A percentile compares a stretch with the other conserved stretches of the same genome.
Evolutionary conservation across 768 basidiomycete genomes (phyloP).

Genomic region (Grammothele lineata): DNA sequence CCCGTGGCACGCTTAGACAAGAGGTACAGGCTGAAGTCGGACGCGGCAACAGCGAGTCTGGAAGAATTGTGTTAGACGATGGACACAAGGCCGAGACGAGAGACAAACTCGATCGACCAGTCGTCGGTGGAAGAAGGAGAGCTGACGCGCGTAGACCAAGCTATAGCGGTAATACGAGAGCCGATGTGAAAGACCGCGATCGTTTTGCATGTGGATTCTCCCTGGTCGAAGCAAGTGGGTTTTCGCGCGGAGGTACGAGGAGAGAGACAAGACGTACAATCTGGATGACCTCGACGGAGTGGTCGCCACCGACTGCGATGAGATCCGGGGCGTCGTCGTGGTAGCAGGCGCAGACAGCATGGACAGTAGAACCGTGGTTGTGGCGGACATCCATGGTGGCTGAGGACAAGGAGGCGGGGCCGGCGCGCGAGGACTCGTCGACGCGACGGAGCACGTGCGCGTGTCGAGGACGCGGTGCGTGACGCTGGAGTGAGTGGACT

Average conservation of each 20-base stretch:
- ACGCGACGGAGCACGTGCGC: constrained; percentile 10
- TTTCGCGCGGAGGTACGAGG: background rate
- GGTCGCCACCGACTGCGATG: constrained; percentile 68
- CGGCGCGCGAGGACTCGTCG: background rate
- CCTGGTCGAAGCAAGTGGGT: constrained; percentile 27
- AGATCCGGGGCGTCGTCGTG: constrained; percentile 64
- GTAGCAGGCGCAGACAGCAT: constrained; percentile 59
- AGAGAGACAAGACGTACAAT: constrained; percentile 42
- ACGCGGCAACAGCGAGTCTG: constrained; percentile 65
- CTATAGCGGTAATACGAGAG: constrained; percentile 63
- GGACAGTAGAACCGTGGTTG: constrained; percentile 56
- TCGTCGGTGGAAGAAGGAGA: constrained; percentile 62
- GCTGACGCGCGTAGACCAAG: constrained; percentile 69
- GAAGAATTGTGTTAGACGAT: background rate
- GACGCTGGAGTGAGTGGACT: no score
- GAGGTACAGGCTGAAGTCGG: constrained; percentile 67
- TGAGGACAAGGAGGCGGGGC: background rate
- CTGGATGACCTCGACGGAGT: constrained; percentile 65
- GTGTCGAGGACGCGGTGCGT: no score
- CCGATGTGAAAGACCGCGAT: constrained; percentile 76
- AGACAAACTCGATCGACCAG: constrained; percentile 67
- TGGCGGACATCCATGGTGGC: constrained; percentile 53
- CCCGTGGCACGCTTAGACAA: constrained; percentile 51
- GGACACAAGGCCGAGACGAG: background rate
- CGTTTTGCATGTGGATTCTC: constrained; percentile 38